Conservation (phyloP, 331 rosid species). For the Arachis monticola region DNA sequence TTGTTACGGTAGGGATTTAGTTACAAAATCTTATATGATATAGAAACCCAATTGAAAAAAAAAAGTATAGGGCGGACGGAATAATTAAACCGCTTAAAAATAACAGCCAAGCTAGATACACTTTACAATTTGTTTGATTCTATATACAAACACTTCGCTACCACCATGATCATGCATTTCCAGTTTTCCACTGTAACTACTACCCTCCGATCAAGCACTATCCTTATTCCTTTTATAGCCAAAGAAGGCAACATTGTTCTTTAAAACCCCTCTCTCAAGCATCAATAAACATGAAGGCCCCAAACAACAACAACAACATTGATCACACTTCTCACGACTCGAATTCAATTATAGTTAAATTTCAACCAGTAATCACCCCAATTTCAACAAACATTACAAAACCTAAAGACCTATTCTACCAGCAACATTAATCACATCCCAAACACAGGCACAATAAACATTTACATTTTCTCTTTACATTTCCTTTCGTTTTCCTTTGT, state of each 20-base stretch:
- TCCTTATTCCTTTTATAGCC: slow-evolving; percentile 26
- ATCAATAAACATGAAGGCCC: neutral
- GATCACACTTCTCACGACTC: neutral
- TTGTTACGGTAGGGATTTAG: no score
- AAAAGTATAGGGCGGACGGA: no score
- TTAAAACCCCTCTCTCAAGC: slow-evolving; percentile 17
- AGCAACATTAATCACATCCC: neutral
- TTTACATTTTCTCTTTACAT: neutral
- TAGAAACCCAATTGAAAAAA: no score
- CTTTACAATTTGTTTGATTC: neutral
- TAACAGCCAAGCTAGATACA: slow-evolving; percentile 13
- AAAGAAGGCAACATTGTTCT: neutral
- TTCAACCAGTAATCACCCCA: slow-evolving; percentile 3
- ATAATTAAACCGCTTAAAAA: neutral
- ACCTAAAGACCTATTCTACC: neutral
- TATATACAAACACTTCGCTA: neutral
- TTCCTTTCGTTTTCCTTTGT: neutral
- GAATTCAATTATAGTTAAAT: slow-evolving; percentile 4
- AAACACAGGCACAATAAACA: slow-evolving; percentile 1
- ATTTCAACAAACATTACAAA: slow-evolving; percentile 23
- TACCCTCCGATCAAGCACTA: neutral
- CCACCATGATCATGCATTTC: slow-evolving; percentile 14
- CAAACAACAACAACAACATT: neutral
- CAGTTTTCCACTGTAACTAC: slow-evolving; percentile 6
- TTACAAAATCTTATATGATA: no score